Evolutionary conservation across 352 stramenopile genomes (phyloP), one percentile per base, ranked within the genome.

Genomic region (Phytophthora multivora): DNA sequence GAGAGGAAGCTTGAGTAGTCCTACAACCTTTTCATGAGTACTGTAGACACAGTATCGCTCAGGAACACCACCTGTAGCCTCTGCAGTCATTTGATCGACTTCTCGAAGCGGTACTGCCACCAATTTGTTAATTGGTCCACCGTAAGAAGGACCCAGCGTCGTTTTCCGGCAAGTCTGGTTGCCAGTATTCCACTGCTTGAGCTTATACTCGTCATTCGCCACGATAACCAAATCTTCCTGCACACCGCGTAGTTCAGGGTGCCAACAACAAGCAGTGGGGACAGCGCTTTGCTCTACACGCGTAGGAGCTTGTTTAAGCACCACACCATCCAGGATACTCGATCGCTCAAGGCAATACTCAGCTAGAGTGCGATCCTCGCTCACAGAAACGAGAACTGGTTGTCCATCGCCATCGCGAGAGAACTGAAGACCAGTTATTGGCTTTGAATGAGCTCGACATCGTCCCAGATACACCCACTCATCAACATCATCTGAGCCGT

Each of bases 141-240:
- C 93, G 56, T 96, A 98, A 3, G 86, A 96, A 6, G 94, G 94
- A 0, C 88, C 88, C 8, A 98, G 75, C 19, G 83, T 90, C 0
- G 93, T 98, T 68, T 90, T 90, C 8, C 93, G 82, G 59, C 90
- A 98, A 9, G 80, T 90, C 50, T 97, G 96, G 64, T 93, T 97
- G 69, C 91, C 86, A 39, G 80, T 77, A 61, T 96, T 96, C 88
- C 90, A 98, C 43, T 96, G 75, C 74, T 97, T 98, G 45, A 98
- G 59, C 70, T 98, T 98, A 73, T 96, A 98, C 56, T 97, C 94
- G 40, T 92, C 80, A 66, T 96, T 98, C 2, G 88, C 92, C 25
- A 95, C 86, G 19, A 97, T 77, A 2, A 97, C 55, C 25, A 95
- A 77, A 55, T 98, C 94, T 73, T 98, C 93, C 45, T 92, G 84